phyloP scores from a whole-genome alignment of 768 basidiomycete genomes.

The Hydnum rufescens region DNA sequence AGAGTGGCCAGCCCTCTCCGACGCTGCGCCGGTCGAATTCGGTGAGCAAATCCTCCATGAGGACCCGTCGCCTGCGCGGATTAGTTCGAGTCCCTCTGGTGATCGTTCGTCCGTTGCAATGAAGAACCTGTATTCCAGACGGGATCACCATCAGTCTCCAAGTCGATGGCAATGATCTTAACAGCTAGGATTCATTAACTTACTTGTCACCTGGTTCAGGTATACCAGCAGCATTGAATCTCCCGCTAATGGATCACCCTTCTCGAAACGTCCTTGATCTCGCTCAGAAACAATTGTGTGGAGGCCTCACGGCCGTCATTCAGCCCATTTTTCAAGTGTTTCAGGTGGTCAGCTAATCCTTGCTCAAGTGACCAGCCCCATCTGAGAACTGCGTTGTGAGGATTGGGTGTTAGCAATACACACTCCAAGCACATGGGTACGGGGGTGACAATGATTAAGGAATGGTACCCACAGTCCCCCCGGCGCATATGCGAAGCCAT shows the following conservation, averaged over 20 bases:
- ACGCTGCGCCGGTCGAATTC: slow-evolving; percentile 5
- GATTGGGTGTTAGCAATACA: background rate
- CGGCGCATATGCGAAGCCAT: slow-evolving; percentile 10
- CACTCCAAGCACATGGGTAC: too few species aligned
- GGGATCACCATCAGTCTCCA: background rate
- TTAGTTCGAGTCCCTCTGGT: background rate
- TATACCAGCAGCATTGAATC: background rate
- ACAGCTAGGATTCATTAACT: too few species aligned
- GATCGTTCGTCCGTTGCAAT: slow-evolving; percentile 6
- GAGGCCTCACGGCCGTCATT: background rate
- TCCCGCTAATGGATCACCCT: too few species aligned
- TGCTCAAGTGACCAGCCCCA: slow-evolving; percentile 1
- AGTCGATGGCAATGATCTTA: too few species aligned
- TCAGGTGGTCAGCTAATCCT: background rate
- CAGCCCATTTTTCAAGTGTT: background rate
- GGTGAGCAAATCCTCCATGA: slow-evolving; percentile 6
- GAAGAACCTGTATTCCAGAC: slow-evolving; percentile 4
- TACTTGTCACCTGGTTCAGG: background rate
- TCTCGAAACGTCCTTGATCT: too few species aligned
- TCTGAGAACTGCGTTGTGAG: background rate
- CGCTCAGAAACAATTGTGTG: background rate
- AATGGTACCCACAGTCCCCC: slow-evolving; percentile 10
- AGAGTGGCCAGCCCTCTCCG: slow-evolving; percentile 6
- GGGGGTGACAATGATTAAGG: background rate
- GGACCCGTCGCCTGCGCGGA: slow-evolving; percentile 2